Evolutionary conservation across 2,329 filamentous ascomycete species (phyloP), one percentile per base, ranked within the genome.

Genomic region (Pezicula carpinea): DNA sequence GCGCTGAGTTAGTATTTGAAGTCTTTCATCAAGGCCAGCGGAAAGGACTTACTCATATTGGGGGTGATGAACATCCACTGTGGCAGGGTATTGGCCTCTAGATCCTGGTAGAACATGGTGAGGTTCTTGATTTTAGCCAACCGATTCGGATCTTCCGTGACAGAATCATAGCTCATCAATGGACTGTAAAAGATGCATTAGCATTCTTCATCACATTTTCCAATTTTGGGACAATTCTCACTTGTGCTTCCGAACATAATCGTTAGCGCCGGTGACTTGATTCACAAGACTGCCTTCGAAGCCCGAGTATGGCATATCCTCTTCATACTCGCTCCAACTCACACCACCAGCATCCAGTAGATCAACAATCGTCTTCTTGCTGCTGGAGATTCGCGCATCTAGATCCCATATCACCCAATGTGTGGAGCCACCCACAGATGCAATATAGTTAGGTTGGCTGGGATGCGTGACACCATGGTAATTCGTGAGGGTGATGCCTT

Each of bases 231-330:
- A 32, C 21, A 19, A 39, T 32, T 32, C 67, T 31, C 69, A 73
- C 61, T 90, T 89, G 68, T 92, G 87, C 69, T 92, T 92, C 59
- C 88, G 80, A 3, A 91, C 86, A 63, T 92, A 92, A 68, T 84
- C 80, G 59, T 89, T 87, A 43, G 75, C 74, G 17, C 77, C 76
- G 3, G 76, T 86, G 54, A 77, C 52, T 54, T 80, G 79, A 65
- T 89, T 88, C 44, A 79, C 71, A 60, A 70, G 87, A 29, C 64
- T 62, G 22, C 84, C 86, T 62, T 87, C 76, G 66, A 81, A 91
- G 10, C 88, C 87, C 2, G 79, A 73, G 66, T 80, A 89, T 1
- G 87, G 87, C 73, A 85, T 75, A 61, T 87, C 82, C 61, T 92
- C 86, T 62, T 89, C 77, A 68, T 92, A 92, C 56, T 82, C 74